Evolutionary conservation across 2,329 filamentous ascomycete species (phyloP).

Genomic region (Cladorrhinum sp.): DNA sequence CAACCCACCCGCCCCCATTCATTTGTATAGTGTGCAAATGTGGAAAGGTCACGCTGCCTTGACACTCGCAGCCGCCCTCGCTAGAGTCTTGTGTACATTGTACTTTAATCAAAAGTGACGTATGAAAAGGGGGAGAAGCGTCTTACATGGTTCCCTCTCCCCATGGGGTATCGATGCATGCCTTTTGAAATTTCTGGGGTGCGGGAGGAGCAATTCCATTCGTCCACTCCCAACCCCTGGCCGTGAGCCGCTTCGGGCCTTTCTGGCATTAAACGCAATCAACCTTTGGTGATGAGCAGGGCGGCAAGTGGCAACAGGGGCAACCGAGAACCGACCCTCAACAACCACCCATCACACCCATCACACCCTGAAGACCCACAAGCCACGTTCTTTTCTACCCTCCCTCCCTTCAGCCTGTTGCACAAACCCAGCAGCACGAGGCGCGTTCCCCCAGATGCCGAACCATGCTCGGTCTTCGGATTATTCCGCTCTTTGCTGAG

Average conservation of each 20-base stretch:
- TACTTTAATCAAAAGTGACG: conserved; percentile 1
- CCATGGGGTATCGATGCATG: conserved; percentile 6
- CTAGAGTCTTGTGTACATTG: conserved; percentile 7
- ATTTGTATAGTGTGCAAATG: too few species aligned
- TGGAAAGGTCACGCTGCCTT: conserved; percentile 19
- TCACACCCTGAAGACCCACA: conserved; percentile 2
- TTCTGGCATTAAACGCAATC: conserved; percentile 16
- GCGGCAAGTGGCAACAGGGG: conserved; percentile 12
- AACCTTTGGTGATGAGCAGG: background rate
- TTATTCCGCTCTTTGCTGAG: conserved; percentile 5
- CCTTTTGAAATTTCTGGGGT: conserved; percentile 2
- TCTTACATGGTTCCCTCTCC: conserved; percentile 3
- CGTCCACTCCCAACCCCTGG: background rate
- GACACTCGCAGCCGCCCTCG: conserved; percentile 7
- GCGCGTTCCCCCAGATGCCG: background rate
- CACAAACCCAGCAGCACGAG: background rate
- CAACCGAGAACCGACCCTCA: conserved; percentile 3
- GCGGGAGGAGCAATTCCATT: conserved; percentile 13
- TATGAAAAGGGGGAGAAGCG: background rate
- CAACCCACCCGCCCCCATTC: too few species aligned
- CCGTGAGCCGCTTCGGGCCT: conserved; percentile 19
- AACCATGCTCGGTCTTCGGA: background rate
- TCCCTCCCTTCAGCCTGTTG: background rate
- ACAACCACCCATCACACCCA: background rate
- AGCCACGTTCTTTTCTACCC: conserved; percentile 6